Conservation (phyloP, 2,329 filamentous ascomycete species). For the Didymella pomorum region DNA sequence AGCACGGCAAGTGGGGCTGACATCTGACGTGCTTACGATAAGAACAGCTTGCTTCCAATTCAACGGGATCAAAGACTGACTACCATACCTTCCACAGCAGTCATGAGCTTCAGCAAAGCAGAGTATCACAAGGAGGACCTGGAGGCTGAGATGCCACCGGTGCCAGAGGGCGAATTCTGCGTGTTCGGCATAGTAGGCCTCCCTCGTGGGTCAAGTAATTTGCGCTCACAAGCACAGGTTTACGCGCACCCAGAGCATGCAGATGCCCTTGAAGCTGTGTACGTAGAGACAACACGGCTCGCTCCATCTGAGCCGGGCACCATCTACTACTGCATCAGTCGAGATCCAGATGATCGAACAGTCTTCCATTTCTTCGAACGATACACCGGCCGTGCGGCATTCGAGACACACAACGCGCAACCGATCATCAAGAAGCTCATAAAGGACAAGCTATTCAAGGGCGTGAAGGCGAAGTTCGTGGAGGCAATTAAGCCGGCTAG, state of each 20-base stretch:
- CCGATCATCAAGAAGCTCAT: conserved; percentile 14
- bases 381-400: conserved; percentile 12
- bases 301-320: conserved; percentile 14
- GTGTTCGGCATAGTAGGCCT: conserved; percentile 17
- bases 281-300: conserved; percentile 15
- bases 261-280: conserved; percentile 16
- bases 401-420: conserved; percentile 15
- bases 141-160: background rate
- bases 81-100: background rate
- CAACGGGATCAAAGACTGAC: too few relatives aligned
- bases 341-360: conserved; percentile 10
- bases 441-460: conserved; percentile 6
- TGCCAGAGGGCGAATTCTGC: conserved; percentile 19
- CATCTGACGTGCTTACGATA: background rate
- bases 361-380: conserved; percentile 19
- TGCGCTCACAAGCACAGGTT: conserved; percentile 5
- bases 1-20: conserved; percentile 12
- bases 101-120: conserved; percentile 13
- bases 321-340: conserved; percentile 18
- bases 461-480: conserved; percentile 17
- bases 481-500: conserved; percentile 15
- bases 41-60: background rate
- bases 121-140: conserved; percentile 12
- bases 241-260: conserved; percentile 16
- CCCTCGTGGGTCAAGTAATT: too few relatives aligned